Evolutionary conservation across 805 yeast species (phyloP), one percentile per base, ranked within the genome.

Genomic region (Candida germanica): DNA sequence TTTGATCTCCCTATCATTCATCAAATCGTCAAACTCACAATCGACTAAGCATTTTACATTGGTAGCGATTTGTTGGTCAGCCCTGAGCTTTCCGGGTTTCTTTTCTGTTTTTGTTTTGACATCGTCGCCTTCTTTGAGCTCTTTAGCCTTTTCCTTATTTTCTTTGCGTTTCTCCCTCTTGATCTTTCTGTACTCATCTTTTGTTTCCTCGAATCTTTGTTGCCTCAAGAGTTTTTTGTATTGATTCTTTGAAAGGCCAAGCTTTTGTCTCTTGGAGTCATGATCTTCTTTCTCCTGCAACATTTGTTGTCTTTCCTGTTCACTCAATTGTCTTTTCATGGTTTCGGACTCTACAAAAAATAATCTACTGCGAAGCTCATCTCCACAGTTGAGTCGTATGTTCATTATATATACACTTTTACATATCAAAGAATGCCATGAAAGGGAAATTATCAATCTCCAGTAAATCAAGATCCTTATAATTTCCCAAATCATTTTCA

Each of bases 11-110:
- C 80, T 81, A 13, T 80, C 85, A 24, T 73, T 76, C 98, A 93
- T 93, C 50, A 84, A 53, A 29, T 85, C 93, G 53, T 93, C 98
- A 58, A 91, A 91, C 11, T 75, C 84, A 61, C 98, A 91, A 59
- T 91, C 98, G 44, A 89, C 53, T n/a, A 89, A 64, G 18, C 89
- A 67, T 5, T 56, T 62, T 6, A 79, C 70, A 0, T 73, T 77
- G 2, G 79, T 66, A 9, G 59, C 59, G 2, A 44, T 48, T 51
- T 81, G 88, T 10, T 66, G 61, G 15, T 61, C 40, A 0, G 63
- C 69, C 8, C 69, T 39, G 65, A n/a, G 69, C 64, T 26, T 42
- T 15, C 39, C 49, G 38, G 28, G 41, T 33, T 50, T 63, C 24
- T 56, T 64, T 32, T 64, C 60, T 5, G 69, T 65, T 26, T 56